Evolutionary conservation across 1,139 yeast species (phyloP).

Genomic region (Wickerhamiella infanticola): DNA sequence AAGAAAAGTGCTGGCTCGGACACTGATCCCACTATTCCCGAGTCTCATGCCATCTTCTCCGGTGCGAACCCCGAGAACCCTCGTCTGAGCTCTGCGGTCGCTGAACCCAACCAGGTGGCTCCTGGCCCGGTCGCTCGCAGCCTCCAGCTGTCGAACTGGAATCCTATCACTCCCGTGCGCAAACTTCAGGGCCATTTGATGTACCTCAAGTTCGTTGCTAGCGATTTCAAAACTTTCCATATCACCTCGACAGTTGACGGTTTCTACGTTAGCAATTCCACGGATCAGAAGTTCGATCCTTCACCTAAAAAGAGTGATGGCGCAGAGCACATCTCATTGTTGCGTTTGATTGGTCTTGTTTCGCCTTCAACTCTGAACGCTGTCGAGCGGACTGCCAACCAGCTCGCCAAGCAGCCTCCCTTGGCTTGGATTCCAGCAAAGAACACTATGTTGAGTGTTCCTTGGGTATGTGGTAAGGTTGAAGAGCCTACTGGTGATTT

Average conservation of each 20-base stretch:
- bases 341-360: constrained; percentile 36
- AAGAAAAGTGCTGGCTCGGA: constrained; percentile 7
- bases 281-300: constrained; percentile 59
- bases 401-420: constrained; percentile 33
- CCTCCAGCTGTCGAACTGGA: constrained; percentile 64
- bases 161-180: constrained; percentile 45
- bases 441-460: constrained; percentile 44
- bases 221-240: constrained; percentile 66
- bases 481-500: constrained; percentile 34
- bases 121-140: constrained; percentile 31
- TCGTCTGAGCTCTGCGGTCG: constrained; percentile 5
- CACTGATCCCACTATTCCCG: constrained; percentile 3
- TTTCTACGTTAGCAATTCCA: constrained; percentile 56
- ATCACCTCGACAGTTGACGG: constrained; percentile 71
- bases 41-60: constrained; percentile 2
- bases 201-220: constrained; percentile 58
- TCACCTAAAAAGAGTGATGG: constrained; percentile 28
- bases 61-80: neutral
- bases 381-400: constrained; percentile 29
- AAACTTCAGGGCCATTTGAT: constrained; percentile 63
- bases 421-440: constrained; percentile 48
- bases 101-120: constrained; percentile 10
- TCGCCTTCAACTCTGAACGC: constrained; percentile 38
- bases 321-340: constrained; percentile 30
- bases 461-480: constrained; percentile 50